Evolutionary conservation across 2,329 filamentous ascomycete species (phyloP), one percentile per base, ranked within the genome.

Genomic region (Aureobasidium sp.): DNA sequence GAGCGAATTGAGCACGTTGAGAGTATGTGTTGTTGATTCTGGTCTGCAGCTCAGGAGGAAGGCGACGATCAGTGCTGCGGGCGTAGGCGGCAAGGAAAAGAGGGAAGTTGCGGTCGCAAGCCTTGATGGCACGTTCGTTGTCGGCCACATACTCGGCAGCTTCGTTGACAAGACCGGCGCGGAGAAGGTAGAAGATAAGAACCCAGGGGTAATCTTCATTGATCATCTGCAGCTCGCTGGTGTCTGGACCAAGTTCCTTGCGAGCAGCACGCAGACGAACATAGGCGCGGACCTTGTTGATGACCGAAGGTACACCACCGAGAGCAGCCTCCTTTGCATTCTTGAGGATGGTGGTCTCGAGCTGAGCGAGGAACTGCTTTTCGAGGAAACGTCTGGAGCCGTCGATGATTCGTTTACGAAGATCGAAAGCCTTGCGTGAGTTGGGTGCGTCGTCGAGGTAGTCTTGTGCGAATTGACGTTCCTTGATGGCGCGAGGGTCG

Each of bases 231-330:
- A 97, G 80, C 66, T 93, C 86, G 5, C 87, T 84, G 64, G 88
- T 90, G 70, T 96, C 90, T 2, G 88, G 85, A 1, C 89, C 89
- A 47, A 97, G 82, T 70, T 96, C 91, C 74, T 92, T 96, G 63
- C 91, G 85, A 1, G 84, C 82, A 45, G 87, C 84, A 64, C 90
- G 86, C 62, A 97, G 81, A 53, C 92, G 86, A 67, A 99, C 90
- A 71, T 93, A 99, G 8, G 91, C 94, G 70, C 90, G 90, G 70
- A 97, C 88, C 76, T 96, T 96, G 79, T 90, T 96, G 66, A 92
- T 82, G 24, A 91, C 84, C 60, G 92, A 91, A 1, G 94, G 94
- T 44, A 91, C 84, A 66, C 94, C 94, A 63, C 94, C 94, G 45
- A 96, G 82, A 70, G 90, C 90, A 33, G 94, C 93, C 71, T 97